Evolutionary conservation across 345 rosid genomes (phyloP).

Genomic region (Lagerstroemia speciosa): DNA sequence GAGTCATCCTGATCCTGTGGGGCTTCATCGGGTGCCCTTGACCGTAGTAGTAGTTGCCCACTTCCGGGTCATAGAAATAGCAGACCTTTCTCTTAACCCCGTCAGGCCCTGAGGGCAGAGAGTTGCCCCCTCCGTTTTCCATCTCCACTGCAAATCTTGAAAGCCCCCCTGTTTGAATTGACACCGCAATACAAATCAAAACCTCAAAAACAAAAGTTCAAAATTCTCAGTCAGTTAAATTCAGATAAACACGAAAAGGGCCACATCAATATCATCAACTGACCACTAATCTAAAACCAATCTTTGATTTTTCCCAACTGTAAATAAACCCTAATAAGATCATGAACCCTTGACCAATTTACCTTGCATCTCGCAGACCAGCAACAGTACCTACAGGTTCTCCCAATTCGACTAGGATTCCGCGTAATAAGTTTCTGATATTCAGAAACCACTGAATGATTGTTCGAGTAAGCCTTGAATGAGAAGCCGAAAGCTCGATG

Average conservation of each 20-base stretch:
- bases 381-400: no score
- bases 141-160: constrained; percentile 8
- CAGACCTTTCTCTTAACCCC: constrained; percentile 55
- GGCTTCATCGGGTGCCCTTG: constrained; percentile 69
- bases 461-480: no score
- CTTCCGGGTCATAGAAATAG: constrained; percentile 59
- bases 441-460: no score
- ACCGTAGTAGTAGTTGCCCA: constrained; percentile 57
- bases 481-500: no score
- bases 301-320: background rate
- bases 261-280: background rate
- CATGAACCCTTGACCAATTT: no score
- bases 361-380: no score
- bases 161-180: background rate
- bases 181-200: background rate
- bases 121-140: constrained; percentile 46
- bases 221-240: background rate
- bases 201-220: background rate
- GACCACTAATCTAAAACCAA: background rate
- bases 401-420: no score
- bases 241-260: background rate
- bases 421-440: no score
- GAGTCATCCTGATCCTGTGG: constrained; percentile 54
- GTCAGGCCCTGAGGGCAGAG: constrained; percentile 47
- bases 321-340: background rate